A percentile compares a stretch with the other conserved stretches of the same genome.
phyloP scores from a whole-genome alignment of 768 basidiomycete species.

The Amanita inopinata region DNA sequence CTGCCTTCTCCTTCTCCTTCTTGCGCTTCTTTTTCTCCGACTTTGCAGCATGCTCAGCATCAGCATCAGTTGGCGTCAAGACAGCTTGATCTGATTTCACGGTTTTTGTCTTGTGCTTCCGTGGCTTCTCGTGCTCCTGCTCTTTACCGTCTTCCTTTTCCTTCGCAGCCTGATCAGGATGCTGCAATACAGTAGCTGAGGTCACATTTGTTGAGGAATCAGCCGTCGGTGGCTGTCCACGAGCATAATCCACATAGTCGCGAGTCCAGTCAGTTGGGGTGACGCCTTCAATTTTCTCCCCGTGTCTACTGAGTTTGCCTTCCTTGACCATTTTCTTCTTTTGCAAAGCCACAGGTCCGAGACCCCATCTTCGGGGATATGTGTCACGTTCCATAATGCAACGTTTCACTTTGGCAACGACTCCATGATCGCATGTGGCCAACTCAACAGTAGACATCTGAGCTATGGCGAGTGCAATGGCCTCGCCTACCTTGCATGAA shows the following conservation, averaged over 20 bases:
- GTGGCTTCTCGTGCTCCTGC: slow-evolving; percentile 69
- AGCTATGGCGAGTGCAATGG: slow-evolving; percentile 88
- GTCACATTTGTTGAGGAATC: slow-evolving; percentile 8
- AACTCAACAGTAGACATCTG: slow-evolving; percentile 99
- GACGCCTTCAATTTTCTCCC: slow-evolving; percentile 76
- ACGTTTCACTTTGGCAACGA: slow-evolving; percentile 97
- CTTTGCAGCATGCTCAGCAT: slow-evolving; percentile 34
- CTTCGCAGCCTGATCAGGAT: slow-evolving; percentile 20
- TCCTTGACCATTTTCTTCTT: slow-evolving; percentile 99
- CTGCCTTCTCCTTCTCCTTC: slow-evolving; percentile 48
- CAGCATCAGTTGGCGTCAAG: slow-evolving; percentile 29
- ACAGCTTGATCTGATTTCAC: slow-evolving; percentile 24
- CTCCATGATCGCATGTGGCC: slow-evolving; percentile 95
- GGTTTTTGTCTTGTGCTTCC: slow-evolving; percentile 68
- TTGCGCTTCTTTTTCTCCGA: slow-evolving; percentile 51
- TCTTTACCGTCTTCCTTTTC: slow-evolving; percentile 17
- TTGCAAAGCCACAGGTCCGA: slow-evolving; percentile 93
- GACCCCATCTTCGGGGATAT: slow-evolving; percentile 96
- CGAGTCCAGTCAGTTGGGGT: slow-evolving; percentile 89
- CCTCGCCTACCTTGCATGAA: slow-evolving; percentile 50
- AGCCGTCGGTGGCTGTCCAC: slow-evolving; percentile 32
- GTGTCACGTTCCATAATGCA: slow-evolving; percentile 99
- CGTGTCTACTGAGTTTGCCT: slow-evolving; percentile 94
- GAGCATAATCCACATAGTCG: slow-evolving; percentile 90
- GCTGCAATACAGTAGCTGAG: background rate